Evolutionary conservation across 2,329 filamentous ascomycete genomes (phyloP).

Genomic region (Microdochium bolleyi): DNA sequence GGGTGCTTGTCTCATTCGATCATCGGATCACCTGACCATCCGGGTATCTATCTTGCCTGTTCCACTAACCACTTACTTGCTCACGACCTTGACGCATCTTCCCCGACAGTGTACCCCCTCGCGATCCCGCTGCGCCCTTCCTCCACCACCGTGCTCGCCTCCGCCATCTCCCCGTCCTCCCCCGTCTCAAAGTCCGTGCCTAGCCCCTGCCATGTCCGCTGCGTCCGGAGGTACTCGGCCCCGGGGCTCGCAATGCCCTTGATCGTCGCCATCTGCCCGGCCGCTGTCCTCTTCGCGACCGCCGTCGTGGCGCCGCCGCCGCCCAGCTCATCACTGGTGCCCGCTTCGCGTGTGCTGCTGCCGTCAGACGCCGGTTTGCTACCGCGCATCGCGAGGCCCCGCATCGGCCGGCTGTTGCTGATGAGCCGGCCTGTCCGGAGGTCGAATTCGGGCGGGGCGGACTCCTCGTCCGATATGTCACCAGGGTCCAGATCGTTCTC

Average conservation of each 20-base stretch:
- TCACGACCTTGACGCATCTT: slow-evolving; percentile 23
- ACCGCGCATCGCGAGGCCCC: slow-evolving; percentile 28
- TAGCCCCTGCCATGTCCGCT: slow-evolving; percentile 85
- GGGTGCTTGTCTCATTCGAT: too few relatives aligned
- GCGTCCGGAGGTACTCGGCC: slow-evolving; percentile 74
- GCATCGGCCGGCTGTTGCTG: slow-evolving; percentile 70
- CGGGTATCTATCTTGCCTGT: too few relatives aligned
- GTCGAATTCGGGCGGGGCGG: slow-evolving; percentile 84
- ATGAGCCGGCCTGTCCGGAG: slow-evolving; percentile 80
- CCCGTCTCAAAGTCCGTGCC: slow-evolving; percentile 72
- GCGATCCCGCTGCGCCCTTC: slow-evolving; percentile 84
- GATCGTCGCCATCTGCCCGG: slow-evolving; percentile 68
- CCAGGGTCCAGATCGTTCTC: slow-evolving; percentile 16
- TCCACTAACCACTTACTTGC: too few relatives aligned
- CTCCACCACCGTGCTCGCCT: slow-evolving; percentile 60
- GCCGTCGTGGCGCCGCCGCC: too few relatives aligned
- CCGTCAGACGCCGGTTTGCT: slow-evolving; percentile 2
- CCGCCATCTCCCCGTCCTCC: slow-evolving; percentile 47
- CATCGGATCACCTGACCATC: too few relatives aligned
- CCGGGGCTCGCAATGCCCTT: slow-evolving; percentile 86
- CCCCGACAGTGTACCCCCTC: slow-evolving; percentile 75
- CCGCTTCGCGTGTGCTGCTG: slow-evolving; percentile 9
- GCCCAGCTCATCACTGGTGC: too few relatives aligned
- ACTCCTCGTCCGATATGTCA: slow-evolving; percentile 55
- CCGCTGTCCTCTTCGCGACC: slow-evolving; percentile 49